These are phyloP conservation scores for Calonectria montana DNA, from an alignment of 2,329 filamentous ascomycete genomes.

Conservation along the genomic window DNA sequence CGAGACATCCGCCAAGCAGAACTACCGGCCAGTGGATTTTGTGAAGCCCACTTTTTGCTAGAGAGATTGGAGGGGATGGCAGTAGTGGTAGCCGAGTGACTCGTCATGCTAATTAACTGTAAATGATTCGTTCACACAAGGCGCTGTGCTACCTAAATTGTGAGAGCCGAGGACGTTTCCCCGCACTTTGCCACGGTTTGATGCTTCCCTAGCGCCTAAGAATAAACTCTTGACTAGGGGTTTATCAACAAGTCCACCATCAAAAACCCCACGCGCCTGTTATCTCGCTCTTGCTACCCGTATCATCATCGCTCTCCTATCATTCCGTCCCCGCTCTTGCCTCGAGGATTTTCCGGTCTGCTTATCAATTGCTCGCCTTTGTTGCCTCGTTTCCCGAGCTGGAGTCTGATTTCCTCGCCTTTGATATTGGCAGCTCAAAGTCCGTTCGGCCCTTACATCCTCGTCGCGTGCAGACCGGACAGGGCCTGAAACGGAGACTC, in stretches of 20 bases:
- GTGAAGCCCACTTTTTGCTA: not conserved
- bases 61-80: not conserved
- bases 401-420: not conserved
- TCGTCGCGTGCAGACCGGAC: not conserved
- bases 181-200: constrained; percentile 3
- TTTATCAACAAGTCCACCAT: not conserved
- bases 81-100: not conserved
- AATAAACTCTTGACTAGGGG: constrained; percentile 1
- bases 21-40: not conserved
- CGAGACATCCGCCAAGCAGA: not conserved
- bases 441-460: not conserved
- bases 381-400: not conserved
- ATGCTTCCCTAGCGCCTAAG: not conserved
- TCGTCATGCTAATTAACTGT: not conserved
- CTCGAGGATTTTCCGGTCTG: not conserved
- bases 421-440: not conserved
- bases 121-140: not conserved
- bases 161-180: constrained; percentile 4
- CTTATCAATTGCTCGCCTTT: not conserved
- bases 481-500: not conserved
- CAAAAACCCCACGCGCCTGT: not conserved
- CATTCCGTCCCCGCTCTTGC: not conserved
- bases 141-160: not conserved
- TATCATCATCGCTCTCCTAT: not conserved
- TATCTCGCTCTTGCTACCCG: not conserved